phyloP scores from a whole-genome alignment of 2,329 filamentous ascomycete species.

The Grosmannia clavigera region DNA sequence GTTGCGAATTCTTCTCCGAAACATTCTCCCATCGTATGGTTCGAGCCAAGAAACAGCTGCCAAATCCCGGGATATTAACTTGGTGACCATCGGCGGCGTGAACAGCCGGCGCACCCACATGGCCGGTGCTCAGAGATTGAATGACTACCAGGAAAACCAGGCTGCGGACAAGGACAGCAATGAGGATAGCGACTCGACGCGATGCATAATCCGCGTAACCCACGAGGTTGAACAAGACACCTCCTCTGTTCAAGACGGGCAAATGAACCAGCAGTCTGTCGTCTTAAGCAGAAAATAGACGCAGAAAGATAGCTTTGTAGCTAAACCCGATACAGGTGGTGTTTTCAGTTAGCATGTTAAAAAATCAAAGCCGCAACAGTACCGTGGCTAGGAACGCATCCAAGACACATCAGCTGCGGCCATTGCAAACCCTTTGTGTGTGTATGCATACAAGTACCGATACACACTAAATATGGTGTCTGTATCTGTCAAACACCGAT shows the following conservation, averaged over 20 bases:
- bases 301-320: too few relatives aligned
- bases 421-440: too few relatives aligned
- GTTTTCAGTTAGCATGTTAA: too few relatives aligned
- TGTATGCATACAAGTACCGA: too few relatives aligned
- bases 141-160: not conserved
- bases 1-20: constrained; percentile 2
- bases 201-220: not conserved
- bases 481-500: too few relatives aligned
- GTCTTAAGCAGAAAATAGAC: not conserved
- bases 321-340: too few relatives aligned
- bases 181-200: not conserved
- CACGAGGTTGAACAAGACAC: not conserved
- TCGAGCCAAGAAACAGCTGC: not conserved
- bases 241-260: not conserved
- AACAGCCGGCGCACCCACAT: not conserved
- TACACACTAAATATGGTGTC: too few relatives aligned
- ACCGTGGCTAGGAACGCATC: too few relatives aligned
- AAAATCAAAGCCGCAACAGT: too few relatives aligned
- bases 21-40: not conserved
- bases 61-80: not conserved
- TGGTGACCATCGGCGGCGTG: not conserved
- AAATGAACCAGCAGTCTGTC: not conserved
- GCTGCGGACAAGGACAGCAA: not conserved
- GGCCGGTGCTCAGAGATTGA: not conserved
- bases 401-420: too few relatives aligned